Base-by-base conservation (phyloP, 352 stramenopile species). In the Saprolegnia parasitica region DNA sequence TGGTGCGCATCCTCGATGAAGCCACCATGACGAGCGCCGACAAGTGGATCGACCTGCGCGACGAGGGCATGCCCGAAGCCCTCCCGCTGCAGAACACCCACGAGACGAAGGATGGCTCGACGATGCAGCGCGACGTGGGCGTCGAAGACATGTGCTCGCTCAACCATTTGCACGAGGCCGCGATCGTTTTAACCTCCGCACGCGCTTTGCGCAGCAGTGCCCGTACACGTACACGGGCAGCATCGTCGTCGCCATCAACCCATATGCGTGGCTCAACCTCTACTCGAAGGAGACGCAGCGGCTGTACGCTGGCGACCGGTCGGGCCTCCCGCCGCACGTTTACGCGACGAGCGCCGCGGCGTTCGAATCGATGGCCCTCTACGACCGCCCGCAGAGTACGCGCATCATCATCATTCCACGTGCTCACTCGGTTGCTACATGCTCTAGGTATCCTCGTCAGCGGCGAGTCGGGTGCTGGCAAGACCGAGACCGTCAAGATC, bases 211-310 rank as follows among this genome's bases (percentile, higher is more conserved):
- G 29, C 78, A 80, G n/a, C 75, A 84, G 52, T 79, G 89, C 67
- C 96, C 96, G 1, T 99, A 99, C 81, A 99, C 96, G 47, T 97
- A 97, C 73, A 98, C 97, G 40, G 96, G 96, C 40, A 94, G 98
- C 72, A 98, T 99, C 77, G 87, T 98, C 26, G 90, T 99, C 49
- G 95, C 96, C 1, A 88, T 98, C 47, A 99, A 99, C 74, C 96
- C 96, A 40, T 99, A 98, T 72, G 83, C 85, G 47, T 96, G 89
- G 88, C 83, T 96, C 71, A 86, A 91, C 68, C 74, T 96, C 52
- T 97, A 98, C 76, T 85, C 81, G 9, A 81, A 96, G 47, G 77
- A 85, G 56, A 89, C 81, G 26, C 73, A 80, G 65, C 77, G 81
- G 23, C 40, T 73, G 2, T 70, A 70, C 35, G 21, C 55, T 3